Percentiles rank a stretch among this genome's conserved stretches.
Evolutionary conservation across 169 alveolate genomes (phyloP).

Genomic region (Fabrea salina): DNA sequence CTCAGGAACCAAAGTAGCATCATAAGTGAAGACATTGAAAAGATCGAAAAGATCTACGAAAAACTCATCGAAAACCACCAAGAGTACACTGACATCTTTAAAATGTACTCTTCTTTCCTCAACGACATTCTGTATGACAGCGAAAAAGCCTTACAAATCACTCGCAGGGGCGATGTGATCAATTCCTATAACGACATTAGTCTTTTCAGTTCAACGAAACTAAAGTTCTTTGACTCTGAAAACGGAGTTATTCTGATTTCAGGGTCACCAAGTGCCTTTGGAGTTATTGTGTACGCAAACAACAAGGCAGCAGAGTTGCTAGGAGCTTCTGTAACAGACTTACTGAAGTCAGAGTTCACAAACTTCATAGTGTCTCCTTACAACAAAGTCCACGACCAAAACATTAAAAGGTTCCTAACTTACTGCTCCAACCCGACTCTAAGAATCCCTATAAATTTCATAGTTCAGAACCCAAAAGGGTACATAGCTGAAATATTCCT

Average conservation of each 20-base stretch:
- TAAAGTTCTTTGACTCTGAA: neutral
- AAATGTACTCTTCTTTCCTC: neutral
- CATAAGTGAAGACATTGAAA: neutral
- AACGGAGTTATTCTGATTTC: neutral
- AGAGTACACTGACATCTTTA: neutral
- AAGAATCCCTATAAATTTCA: no score
- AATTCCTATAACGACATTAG: neutral
- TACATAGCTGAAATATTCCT: no score
- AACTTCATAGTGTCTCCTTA: neutral
- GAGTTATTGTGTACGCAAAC: neutral
- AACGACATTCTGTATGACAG: neutral
- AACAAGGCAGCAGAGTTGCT: neutral
- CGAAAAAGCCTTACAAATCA: neutral
- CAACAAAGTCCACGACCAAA: neutral
- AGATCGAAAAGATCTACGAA: neutral
- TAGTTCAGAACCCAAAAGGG: no score
- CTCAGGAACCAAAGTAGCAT: neutral
- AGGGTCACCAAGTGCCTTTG: neutral
- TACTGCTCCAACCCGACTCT: no score
- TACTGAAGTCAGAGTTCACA: neutral
- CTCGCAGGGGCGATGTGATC: neutral
- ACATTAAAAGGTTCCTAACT: neutral
- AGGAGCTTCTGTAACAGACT: neutral
- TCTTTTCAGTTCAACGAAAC: neutral
- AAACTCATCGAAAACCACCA: neutral